Conservation (phyloP, 176 grass and related monocot species). For the Oropetium thomaeum region DNA sequence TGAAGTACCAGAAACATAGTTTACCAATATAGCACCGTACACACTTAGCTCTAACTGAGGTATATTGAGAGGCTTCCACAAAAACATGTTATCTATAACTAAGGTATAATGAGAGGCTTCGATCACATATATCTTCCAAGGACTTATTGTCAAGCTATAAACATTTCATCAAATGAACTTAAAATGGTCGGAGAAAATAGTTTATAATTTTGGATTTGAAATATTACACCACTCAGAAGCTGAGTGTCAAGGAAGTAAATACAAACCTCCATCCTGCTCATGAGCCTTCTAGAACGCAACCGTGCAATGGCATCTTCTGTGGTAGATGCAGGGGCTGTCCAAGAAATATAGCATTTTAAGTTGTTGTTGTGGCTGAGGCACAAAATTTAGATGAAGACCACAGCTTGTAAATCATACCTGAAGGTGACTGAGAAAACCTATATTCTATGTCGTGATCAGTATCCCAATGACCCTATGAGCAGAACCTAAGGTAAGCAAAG, state of each 20-base stretch:
- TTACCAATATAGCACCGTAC: background rate
- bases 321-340: slow-evolving; percentile 44
- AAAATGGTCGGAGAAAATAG: background rate
- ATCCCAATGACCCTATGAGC: slow-evolving; percentile 66
- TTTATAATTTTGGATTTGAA: background rate
- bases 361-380: background rate
- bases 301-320: slow-evolving; percentile 96
- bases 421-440: slow-evolving; percentile 56
- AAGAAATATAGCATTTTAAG: slow-evolving; percentile 15
- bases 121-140: background rate
- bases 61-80: background rate
- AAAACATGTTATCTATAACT: background rate
- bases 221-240: background rate
- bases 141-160: background rate
- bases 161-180: background rate
- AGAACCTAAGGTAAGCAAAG: slow-evolving; percentile 34
- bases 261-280: slow-evolving; percentile 89
- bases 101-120: background rate
- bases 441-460: slow-evolving; percentile 66
- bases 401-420: slow-evolving; percentile 48
- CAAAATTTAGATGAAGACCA: slow-evolving; percentile 18
- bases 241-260: slow-evolving; percentile 9
- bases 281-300: slow-evolving; percentile 86
- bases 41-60: background rate
- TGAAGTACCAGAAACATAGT: background rate